These are phyloP conservation scores for Trichosporon ovoides DNA, from an alignment of 1,284 basidiomycete genomes.

Conservation along the genomic window DNA sequence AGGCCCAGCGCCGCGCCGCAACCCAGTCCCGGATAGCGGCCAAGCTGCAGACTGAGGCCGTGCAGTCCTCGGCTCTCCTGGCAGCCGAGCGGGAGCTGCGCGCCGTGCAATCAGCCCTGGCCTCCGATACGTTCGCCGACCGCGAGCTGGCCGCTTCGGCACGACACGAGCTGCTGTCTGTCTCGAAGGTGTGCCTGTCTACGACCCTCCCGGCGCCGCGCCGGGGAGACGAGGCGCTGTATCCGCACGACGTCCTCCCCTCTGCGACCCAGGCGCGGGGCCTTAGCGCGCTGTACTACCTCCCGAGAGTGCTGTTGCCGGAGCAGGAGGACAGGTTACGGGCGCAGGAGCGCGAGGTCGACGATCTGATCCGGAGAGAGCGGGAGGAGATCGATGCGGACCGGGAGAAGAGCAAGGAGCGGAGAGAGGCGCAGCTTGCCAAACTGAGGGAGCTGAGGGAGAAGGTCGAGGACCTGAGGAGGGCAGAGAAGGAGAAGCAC, in stretches of 20 bases:
- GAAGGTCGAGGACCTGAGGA: slow-evolving; percentile 28
- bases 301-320: slow-evolving; percentile 41
- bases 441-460: slow-evolving; percentile 17
- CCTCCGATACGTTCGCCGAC: slow-evolving; percentile 36
- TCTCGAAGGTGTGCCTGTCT: slow-evolving; percentile 36
- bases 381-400: slow-evolving; percentile 31
- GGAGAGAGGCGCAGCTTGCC: slow-evolving; percentile 27
- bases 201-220: slow-evolving; percentile 22
- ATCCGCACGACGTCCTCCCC: slow-evolving; percentile 36
- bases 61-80: neutral
- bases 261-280: slow-evolving; percentile 28
- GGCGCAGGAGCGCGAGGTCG: slow-evolving; percentile 23
- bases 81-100: slow-evolving; percentile 39
- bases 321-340: slow-evolving; percentile 38
- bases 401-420: slow-evolving; percentile 21
- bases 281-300: slow-evolving; percentile 37
- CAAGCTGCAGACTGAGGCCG: slow-evolving; percentile 38
- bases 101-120: slow-evolving; percentile 33
- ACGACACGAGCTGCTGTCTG: slow-evolving; percentile 33
- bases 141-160: slow-evolving; percentile 40
- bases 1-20: slow-evolving; percentile 44
- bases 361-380: slow-evolving; percentile 19
- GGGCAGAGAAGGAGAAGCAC: slow-evolving; percentile 23
- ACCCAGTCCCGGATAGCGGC: slow-evolving; percentile 39
- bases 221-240: slow-evolving; percentile 18